Base-by-base conservation (phyloP, 352 stramenopile species). In the Phytophthora rubi region DNA sequence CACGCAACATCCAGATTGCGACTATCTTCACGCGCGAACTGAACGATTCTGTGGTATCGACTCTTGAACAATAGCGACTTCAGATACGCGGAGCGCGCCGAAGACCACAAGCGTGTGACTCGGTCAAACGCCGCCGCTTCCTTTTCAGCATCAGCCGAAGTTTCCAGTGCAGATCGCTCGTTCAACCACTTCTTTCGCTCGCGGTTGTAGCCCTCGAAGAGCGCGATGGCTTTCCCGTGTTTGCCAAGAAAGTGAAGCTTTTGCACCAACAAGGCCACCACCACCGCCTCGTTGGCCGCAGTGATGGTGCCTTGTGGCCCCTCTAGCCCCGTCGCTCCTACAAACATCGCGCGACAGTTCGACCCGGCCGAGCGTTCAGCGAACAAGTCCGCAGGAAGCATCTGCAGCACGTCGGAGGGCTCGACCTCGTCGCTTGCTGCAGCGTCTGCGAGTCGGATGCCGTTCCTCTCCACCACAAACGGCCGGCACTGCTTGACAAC, bases 191-290 rank as follows among this genome's bases (percentile, higher is more conserved):
- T 32, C 18, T 30, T 21, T 18, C 61, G 61, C 13, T 62, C 44
- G n/a, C 35, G 30, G 61, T 12, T 62, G 61, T 68, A 68, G 13
- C 32, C 18, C 16, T 62, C 61, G 33, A 68, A 68, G 13, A 62
- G 28, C 9, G 10, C 32, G 21, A 68, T 68, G 4, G 53, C 23
- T n/a, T 28, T 48, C 26, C 21, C n/a, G 52, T 57, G 44, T 10
- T 55, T 42, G 15, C 35, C 37, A 7, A 57, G 39, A 9, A 54
- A 47, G 26, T 58, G 32, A 15, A 65, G 57, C 8, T 55, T 37
- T 16, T 60, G 35, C 35, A 65, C 63, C 37, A 70, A n/a, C 23
- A 59, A 49, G 6, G 63, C 47, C 55, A 70, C 63, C 23, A 64
- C 62, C 13, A 64, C 62, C 1, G 62, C 62, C 53, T 70, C 54